These are phyloP conservation scores for Triticum monococcum DNA, from an alignment of 176 grass and related monocot species.

Conservation along the genomic window DNA sequence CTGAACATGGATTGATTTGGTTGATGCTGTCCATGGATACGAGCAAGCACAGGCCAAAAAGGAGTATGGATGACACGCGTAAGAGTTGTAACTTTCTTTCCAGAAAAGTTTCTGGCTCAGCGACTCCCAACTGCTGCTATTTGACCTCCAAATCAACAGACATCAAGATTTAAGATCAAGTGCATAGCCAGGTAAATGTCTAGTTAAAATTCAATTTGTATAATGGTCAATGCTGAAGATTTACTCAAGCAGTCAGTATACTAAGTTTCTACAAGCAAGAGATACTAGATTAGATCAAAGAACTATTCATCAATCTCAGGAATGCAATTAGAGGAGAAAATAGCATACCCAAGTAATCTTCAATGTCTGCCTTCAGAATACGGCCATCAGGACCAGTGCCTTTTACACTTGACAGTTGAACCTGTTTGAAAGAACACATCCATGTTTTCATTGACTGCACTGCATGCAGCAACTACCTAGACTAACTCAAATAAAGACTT, in stretches of 20 bases:
- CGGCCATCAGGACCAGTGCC: constrained; percentile 93
- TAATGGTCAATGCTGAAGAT: background rate
- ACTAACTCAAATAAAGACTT: constrained; percentile 18
- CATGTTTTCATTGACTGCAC: background rate
- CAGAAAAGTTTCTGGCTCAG: background rate
- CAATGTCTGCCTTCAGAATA: constrained; percentile 94
- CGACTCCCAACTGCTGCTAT: background rate
- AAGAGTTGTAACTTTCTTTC: background rate
- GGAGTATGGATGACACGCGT: background rate
- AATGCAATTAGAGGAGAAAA: background rate
- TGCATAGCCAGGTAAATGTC: background rate
- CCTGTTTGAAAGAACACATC: constrained; percentile 45
- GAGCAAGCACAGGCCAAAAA: background rate
- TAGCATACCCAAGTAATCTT: constrained; percentile 86
- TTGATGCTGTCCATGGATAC: background rate
- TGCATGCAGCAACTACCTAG: background rate
- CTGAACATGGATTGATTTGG: background rate
- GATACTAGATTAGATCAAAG: background rate
- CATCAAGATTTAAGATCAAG: background rate
- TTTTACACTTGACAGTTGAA: constrained; percentile 79
- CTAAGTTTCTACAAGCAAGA: background rate
- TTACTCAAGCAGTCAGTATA: background rate
- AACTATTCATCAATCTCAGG: background rate
- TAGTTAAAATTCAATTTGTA: background rate
- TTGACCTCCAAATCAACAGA: constrained; percentile 8